Evolutionary conservation across 768 basidiomycete genomes (phyloP).

Genomic region (Podaxis sp.): DNA sequence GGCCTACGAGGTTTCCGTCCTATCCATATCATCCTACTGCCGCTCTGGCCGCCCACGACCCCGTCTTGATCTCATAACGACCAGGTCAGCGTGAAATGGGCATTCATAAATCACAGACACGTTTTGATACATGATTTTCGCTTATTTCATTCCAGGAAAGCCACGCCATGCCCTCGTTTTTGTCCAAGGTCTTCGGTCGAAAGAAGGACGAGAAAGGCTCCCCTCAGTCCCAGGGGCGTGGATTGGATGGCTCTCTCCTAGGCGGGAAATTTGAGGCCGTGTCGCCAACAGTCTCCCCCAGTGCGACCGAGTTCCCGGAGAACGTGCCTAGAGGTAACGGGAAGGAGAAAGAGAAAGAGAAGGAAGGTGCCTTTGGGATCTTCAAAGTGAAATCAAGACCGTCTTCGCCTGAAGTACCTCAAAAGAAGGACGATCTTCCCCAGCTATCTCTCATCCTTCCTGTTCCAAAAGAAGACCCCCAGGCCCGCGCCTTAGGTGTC

Average conservation of each 20-base stretch:
- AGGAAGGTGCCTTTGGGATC: slow-evolving; percentile 44
- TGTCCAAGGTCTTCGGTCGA: slow-evolving; percentile 76
- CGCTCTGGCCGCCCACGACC: slow-evolving; percentile 7
- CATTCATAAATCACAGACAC: slow-evolving; percentile 5
- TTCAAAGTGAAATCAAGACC: slow-evolving; percentile 48
- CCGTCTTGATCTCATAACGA: background rate
- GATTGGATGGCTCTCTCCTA: slow-evolving; percentile 47
- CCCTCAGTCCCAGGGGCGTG: slow-evolving; percentile 27
- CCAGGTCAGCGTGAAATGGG: slow-evolving; percentile 3
- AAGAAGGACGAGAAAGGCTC: slow-evolving; percentile 57
- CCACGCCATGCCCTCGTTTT: slow-evolving; percentile 62
- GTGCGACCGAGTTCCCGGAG: slow-evolving; percentile 38
- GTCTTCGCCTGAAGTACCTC: slow-evolving; percentile 30
- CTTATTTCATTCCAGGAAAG: slow-evolving; percentile 18
- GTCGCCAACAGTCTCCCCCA: slow-evolving; percentile 46
- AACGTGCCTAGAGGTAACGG: slow-evolving; percentile 22
- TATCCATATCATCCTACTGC: slow-evolving; percentile 3
- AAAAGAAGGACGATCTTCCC: slow-evolving; percentile 41
- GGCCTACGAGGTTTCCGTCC: background rate
- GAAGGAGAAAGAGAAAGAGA: slow-evolving; percentile 39
- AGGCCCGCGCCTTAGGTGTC: slow-evolving; percentile 47
- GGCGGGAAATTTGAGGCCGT: slow-evolving; percentile 78
- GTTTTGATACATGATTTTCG: slow-evolving; percentile 7
- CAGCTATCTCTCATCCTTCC: slow-evolving; percentile 65
- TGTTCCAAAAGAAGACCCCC: slow-evolving; percentile 44